Percentiles rank a stretch among this genome's conserved stretches.
These are phyloP conservation scores for Tremella yokohamensis DNA, from an alignment of 768 basidiomycete species.

Conservation along the genomic window DNA sequence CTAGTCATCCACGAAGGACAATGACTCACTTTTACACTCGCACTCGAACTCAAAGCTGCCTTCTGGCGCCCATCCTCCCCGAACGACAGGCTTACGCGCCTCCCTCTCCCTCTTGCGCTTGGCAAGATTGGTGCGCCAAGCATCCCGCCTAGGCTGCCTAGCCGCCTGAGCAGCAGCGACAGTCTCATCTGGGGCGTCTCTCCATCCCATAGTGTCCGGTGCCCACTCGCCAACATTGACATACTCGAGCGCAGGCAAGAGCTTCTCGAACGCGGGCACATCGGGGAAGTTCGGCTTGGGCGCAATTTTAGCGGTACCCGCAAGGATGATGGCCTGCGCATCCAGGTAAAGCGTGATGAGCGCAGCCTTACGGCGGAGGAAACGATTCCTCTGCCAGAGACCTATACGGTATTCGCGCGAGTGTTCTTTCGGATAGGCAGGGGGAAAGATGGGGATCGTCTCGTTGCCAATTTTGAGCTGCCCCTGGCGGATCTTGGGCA, in stretches of 20 bases:
- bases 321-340: slow-evolving; percentile 26
- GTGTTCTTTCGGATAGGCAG: background rate
- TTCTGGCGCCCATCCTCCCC: slow-evolving; percentile 46
- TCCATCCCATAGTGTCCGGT: slow-evolving; percentile 37
- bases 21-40: slow-evolving; percentile 25
- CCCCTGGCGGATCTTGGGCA: background rate
- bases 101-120: slow-evolving; percentile 15
- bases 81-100: slow-evolving; percentile 21
- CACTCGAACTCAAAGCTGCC: slow-evolving; percentile 47
- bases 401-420: background rate
- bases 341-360: slow-evolving; percentile 38
- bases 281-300: slow-evolving; percentile 25
- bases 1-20: background rate
- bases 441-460: slow-evolving; percentile 1
- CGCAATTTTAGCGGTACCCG: background rate
- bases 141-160: slow-evolving; percentile 8
- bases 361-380: slow-evolving; percentile 33
- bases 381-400: slow-evolving; percentile 5
- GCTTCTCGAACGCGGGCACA: slow-evolving; percentile 36
- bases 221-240: slow-evolving; percentile 35
- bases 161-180: background rate
- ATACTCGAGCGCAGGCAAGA: slow-evolving; percentile 35
- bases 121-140: slow-evolving; percentile 19
- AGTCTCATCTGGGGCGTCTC: slow-evolving; percentile 14
- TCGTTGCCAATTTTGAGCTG: background rate